Evolutionary conservation across 352 stramenopile species (phyloP).

Genomic region (Phytopythium helicoides): DNA sequence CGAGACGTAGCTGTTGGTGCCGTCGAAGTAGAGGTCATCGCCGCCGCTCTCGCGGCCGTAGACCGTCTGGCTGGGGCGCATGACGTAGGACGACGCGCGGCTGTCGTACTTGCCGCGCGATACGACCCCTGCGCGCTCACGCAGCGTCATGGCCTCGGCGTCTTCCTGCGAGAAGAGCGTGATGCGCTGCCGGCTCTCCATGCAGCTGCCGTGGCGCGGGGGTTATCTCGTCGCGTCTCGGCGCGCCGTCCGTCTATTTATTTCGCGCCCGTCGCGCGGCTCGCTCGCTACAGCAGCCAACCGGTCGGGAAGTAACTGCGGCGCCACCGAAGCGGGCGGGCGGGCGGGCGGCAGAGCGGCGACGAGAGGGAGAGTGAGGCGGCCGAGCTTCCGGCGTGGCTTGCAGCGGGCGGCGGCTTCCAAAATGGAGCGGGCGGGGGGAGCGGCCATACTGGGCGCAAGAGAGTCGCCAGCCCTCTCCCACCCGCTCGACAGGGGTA

Average conservation of each 20-base stretch:
- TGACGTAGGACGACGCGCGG: constrained; percentile 40
- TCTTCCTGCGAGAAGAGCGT: constrained; percentile 72
- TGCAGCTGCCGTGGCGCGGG: constrained; percentile 3
- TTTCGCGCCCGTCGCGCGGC: too few species aligned
- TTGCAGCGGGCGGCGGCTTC: too few species aligned
- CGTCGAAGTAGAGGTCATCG: constrained; percentile 50
- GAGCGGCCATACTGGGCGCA: background rate
- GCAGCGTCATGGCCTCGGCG: constrained; percentile 65
- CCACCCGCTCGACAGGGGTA: background rate
- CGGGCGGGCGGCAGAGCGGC: too few species aligned
- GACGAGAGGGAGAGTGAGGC: too few species aligned
- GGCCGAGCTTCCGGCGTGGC: too few species aligned
- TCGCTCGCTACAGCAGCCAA: too few species aligned
- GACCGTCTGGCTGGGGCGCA: constrained; percentile 66
- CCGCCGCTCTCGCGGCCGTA: constrained; percentile 46
- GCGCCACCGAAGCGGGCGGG: too few species aligned
- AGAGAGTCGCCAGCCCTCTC: background rate
- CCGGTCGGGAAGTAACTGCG: too few species aligned
- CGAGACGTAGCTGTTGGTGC: constrained; percentile 21
- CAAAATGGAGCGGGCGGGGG: background rate
- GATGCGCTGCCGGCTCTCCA: constrained; percentile 54
- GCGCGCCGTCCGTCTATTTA: too few species aligned
- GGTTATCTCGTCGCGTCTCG: too few species aligned
- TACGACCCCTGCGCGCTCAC: constrained; percentile 44
- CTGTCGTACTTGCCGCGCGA: constrained; percentile 33